Conservation (phyloP, 2,329 filamentous ascomycete genomes). For the Lecanicillium sp. region DNA sequence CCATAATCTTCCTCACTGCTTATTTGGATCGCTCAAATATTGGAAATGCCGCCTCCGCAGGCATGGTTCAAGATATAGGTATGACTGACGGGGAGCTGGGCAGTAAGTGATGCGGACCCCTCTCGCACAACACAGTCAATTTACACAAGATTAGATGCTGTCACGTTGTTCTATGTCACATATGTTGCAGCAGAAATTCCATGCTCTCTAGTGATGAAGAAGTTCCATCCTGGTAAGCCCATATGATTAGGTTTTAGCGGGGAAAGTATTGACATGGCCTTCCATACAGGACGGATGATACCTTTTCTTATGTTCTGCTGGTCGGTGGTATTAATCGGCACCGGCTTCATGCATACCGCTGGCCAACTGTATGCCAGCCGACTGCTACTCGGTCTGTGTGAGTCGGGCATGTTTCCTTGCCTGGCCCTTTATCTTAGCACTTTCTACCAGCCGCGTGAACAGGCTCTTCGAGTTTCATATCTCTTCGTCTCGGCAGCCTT, state of each 20-base stretch:
- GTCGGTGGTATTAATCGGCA: slow-evolving; percentile 13
- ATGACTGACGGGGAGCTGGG: slow-evolving; percentile 25
- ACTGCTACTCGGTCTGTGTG: slow-evolving; percentile 6
- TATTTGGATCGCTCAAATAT: slow-evolving; percentile 16
- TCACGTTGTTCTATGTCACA: slow-evolving; percentile 20
- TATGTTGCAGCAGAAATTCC: slow-evolving; percentile 22
- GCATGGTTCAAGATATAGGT: slow-evolving; percentile 27
- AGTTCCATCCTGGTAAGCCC: slow-evolving; percentile 18
- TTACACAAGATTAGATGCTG: slow-evolving; percentile 11
- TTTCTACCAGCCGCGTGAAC: slow-evolving; percentile 8
- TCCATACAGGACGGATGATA: slow-evolving; percentile 12
- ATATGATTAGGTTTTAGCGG: too few species aligned
- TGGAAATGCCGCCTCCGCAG: slow-evolving; percentile 14
- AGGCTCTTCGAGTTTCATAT: slow-evolving; percentile 20
- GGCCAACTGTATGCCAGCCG: slow-evolving; percentile 11
- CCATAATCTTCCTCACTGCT: slow-evolving; percentile 30
- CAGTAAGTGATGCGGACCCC: slow-evolving; percentile 11
- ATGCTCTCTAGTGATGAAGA: slow-evolving; percentile 21
- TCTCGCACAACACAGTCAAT: not conserved
- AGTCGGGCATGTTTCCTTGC: slow-evolving; percentile 9
- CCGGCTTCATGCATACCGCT: slow-evolving; percentile 17
- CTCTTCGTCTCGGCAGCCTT: slow-evolving; percentile 30
- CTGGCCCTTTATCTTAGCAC: slow-evolving; percentile 8
- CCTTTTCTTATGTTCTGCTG: slow-evolving; percentile 12
- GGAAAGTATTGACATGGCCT: not conserved